phyloP scores from a whole-genome alignment of 2,329 filamentous ascomycete species.

The Aaosphaeria pasadenensis region DNA sequence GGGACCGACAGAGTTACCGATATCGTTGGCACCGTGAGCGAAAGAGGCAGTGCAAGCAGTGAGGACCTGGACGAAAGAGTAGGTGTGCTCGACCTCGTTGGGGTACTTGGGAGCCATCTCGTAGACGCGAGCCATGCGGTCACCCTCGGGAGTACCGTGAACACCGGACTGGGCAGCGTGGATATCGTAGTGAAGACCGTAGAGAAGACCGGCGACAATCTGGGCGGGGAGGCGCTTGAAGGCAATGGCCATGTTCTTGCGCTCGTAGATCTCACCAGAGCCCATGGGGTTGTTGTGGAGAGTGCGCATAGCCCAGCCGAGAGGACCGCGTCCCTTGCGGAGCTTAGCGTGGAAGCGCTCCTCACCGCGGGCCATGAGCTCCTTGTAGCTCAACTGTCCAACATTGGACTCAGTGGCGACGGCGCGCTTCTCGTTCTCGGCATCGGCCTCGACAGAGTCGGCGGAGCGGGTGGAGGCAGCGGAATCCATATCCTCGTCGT shows the following conservation, averaged over 20 bases:
- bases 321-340: slow-evolving; percentile 59
- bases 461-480: background rate
- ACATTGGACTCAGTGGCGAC: slow-evolving; percentile 13
- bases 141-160: slow-evolving; percentile 68
- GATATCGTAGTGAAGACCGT: slow-evolving; percentile 80
- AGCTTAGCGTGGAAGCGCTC: slow-evolving; percentile 63
- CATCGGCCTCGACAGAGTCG: background rate
- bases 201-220: slow-evolving; percentile 61
- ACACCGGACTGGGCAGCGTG: slow-evolving; percentile 72
- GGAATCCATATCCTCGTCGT: slow-evolving; percentile 50
- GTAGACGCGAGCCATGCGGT: slow-evolving; percentile 69
- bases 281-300: slow-evolving; percentile 73
- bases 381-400: slow-evolving; percentile 55
- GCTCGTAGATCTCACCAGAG: slow-evolving; percentile 70
- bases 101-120: slow-evolving; percentile 38
- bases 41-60: slow-evolving; percentile 42
- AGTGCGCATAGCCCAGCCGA: slow-evolving; percentile 81
- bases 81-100: slow-evolving; percentile 38
- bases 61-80: slow-evolving; percentile 53
- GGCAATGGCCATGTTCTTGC: slow-evolving; percentile 64
- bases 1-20: slow-evolving; percentile 36
- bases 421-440: background rate
- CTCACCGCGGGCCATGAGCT: slow-evolving; percentile 57
- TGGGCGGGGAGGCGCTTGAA: slow-evolving; percentile 66
- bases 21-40: slow-evolving; percentile 70